Conservation (phyloP, 176 grass and related monocot genomes). For the Musa troglodytarum region DNA sequence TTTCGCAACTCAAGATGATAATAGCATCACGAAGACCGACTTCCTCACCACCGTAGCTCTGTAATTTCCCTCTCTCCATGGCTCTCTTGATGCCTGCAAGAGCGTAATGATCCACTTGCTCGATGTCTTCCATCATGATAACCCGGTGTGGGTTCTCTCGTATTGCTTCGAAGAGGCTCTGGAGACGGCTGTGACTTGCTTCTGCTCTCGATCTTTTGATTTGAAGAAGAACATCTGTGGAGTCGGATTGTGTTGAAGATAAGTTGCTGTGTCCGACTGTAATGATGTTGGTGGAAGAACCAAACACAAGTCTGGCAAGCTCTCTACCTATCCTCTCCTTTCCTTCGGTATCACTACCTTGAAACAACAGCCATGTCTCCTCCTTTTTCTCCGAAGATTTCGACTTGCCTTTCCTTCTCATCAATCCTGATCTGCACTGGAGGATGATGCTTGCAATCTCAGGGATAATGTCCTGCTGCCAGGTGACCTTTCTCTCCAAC, state of each 20-base stretch:
- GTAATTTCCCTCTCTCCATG: constrained; percentile 33
- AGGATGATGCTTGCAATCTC: constrained; percentile 68
- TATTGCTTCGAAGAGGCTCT: constrained; percentile 32
- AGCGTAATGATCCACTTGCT: constrained; percentile 31
- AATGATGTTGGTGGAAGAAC: constrained; percentile 34
- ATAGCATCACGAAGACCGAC: constrained; percentile 48
- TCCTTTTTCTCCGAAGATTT: constrained; percentile 16
- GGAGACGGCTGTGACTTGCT: constrained; percentile 1
- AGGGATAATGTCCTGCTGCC: constrained; percentile 31
- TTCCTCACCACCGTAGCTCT: constrained; percentile 28
- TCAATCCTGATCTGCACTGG: constrained; percentile 62
- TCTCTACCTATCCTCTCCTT: constrained; percentile 63
- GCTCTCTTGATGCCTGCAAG: constrained; percentile 32
- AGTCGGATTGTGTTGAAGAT: constrained; percentile 25
- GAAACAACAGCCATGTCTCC: constrained; percentile 75
- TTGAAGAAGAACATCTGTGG: constrained; percentile 14
- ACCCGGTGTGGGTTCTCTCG: constrained; percentile 44
- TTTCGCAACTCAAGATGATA: constrained; percentile 33
- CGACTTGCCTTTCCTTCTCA: constrained; percentile 30
- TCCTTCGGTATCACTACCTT: constrained; percentile 45
- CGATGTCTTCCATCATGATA: constrained; percentile 51
- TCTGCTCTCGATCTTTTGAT: constrained; percentile 43
- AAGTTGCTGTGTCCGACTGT: constrained; percentile 28
- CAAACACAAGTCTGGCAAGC: constrained; percentile 61
- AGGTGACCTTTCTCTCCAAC: constrained; percentile 41